Percentiles rank a stretch among this genome's conserved stretches.
Conservation (phyloP, 2,329 filamentous ascomycete genomes). For the Trichoderma semiorbis region DNA sequence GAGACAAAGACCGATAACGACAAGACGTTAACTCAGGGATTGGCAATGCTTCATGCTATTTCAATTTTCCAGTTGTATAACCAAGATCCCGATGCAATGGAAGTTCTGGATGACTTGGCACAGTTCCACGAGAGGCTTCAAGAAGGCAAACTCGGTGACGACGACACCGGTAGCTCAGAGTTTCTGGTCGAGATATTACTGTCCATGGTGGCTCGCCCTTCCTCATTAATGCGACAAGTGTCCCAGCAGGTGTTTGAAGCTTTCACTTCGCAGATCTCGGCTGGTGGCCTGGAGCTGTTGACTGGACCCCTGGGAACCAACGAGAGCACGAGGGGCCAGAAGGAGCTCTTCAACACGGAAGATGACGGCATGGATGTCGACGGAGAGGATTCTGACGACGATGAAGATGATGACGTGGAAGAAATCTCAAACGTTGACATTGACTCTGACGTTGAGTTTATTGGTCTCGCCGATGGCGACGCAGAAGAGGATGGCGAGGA, state of each 20-base stretch:
- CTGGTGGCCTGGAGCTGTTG: constrained; percentile 64
- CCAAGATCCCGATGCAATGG: constrained; percentile 79
- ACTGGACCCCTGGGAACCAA: constrained; percentile 70
- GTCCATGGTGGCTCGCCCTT: constrained; percentile 84
- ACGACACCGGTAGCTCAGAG: constrained; percentile 59
- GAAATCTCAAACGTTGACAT: constrained; percentile 41
- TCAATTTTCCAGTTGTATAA: constrained; percentile 88
- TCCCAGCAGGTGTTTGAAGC: constrained; percentile 84
- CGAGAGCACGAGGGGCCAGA: constrained; percentile 79
- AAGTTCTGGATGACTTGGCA: constrained; percentile 77
- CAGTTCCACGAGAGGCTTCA: constrained; percentile 68
- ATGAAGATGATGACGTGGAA: constrained; percentile 42
- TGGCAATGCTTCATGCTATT: constrained; percentile 78
- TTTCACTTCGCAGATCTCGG: constrained; percentile 72
- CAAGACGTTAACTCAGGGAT: constrained; percentile 53
- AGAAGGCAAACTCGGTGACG: constrained; percentile 41
- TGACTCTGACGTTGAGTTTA: constrained; percentile 49
- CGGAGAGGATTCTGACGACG: constrained; percentile 41
- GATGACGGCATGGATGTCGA: constrained; percentile 57
- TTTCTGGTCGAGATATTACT: constrained; percentile 83
- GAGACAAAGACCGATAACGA: constrained; percentile 34
- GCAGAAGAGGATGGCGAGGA: constrained; percentile 45
- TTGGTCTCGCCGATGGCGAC: constrained; percentile 41
- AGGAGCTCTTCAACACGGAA: constrained; percentile 74
- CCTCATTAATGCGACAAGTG: constrained; percentile 78